Base-by-base conservation (phyloP, 768 basidiomycete genomes). In the Solioccasus polychromus region DNA sequence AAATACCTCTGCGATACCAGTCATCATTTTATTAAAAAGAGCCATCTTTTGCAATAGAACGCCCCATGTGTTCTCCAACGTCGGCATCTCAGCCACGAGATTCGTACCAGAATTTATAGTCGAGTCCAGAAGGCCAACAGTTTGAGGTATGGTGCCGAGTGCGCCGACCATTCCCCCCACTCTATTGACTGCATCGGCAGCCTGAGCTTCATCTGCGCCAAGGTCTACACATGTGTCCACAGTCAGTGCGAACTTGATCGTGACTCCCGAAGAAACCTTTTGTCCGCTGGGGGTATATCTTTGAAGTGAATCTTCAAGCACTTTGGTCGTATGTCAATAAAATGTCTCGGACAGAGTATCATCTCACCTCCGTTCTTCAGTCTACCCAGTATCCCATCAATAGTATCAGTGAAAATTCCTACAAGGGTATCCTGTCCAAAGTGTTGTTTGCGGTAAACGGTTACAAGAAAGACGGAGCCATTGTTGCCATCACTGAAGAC, bases 11-110 rank as follows among this genome's bases (percentile, higher is more conserved):
- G 53, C 53, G 23, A 58, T 38, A 3, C 42, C 30, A 17, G 24
- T 36, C 2, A 56, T 49, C 20, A 46, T 30, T 32, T 39, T 26
- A n/a, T 59, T 47, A 8, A 58, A 51, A 29, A 42, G 22, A n/a
- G 22, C 42, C 25, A 58, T 32, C 24, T 46, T 55, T 8, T 48
- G 30, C 19, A 58, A 28, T 5, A 58, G n/a, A 15, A 47, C 26
- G 1, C 28, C 31, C 56, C 53, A 58, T 12, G 57, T 55, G 25
- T 42, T 51, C 31, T 59, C 53, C 25, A 59, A 55, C 9, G 48
- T 41, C 36, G 42, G 57, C 17, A 48, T 15, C 32, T 34, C 34
- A 10, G 46, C 28, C 15, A 17, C 23, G 12, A 51, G 4, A 6
- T 35, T 42, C 25, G 38, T 4, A 3, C 37, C 29, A 17, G 25